Percentiles rank a stretch among this genome's conserved stretches.
Evolutionary conservation across 306 rosid genomes (phyloP).

Genomic region (Betula pendula): DNA sequence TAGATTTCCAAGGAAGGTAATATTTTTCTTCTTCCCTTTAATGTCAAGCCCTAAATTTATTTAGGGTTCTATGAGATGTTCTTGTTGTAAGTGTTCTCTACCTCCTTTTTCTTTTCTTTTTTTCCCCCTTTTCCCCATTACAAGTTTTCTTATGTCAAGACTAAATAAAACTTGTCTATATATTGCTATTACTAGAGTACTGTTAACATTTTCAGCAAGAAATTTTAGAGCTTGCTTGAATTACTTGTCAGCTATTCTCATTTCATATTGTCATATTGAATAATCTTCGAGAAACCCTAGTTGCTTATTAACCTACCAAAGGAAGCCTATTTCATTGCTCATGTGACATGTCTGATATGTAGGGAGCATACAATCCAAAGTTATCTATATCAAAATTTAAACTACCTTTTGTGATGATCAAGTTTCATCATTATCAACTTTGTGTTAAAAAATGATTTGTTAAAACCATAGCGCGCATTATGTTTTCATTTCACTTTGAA

Average conservation of each 20-base stretch:
- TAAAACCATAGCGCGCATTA: not conserved
- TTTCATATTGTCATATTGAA: not conserved
- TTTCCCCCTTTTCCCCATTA: not conserved
- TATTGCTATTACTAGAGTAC: not conserved
- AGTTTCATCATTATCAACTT: too few relatives aligned
- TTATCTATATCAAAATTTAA: not conserved
- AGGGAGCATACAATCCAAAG: not conserved
- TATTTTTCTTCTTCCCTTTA: not conserved
- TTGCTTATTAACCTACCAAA: not conserved
- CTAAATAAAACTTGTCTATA: not conserved
- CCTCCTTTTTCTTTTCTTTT: not conserved
- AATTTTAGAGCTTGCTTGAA: not conserved
- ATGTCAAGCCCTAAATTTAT: not conserved
- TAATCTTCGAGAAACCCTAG: not conserved
- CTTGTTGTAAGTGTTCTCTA: not conserved
- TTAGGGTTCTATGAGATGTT: constrained; percentile 5
- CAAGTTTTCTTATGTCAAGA: not conserved
- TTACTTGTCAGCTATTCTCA: constrained; percentile 3
- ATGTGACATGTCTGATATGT: not conserved
- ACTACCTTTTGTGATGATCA: too few relatives aligned
- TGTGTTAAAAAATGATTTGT: not conserved
- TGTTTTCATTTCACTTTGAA: not conserved
- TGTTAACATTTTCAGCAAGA: not conserved
- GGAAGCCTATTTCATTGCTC: not conserved
- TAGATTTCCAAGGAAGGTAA: not conserved